Evolutionary conservation across 176 grass and related monocot genomes (phyloP).

Genomic region (Microstegium vimineum): DNA sequence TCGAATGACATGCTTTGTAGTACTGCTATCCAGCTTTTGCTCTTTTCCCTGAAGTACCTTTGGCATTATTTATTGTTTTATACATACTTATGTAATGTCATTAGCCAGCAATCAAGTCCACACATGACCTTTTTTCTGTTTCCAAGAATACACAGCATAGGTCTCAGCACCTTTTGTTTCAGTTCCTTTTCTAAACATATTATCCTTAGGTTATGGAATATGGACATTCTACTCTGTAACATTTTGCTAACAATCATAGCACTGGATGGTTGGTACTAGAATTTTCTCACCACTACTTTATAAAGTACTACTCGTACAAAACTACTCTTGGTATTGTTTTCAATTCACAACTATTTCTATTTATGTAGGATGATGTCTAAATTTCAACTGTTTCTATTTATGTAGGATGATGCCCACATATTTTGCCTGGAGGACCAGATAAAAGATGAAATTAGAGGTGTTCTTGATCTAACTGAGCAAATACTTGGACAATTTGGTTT

Average conservation of each 20-base stretch:
- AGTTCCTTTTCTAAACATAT: not conserved
- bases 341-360: not conserved
- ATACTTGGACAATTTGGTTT: conserved; percentile 91
- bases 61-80: not conserved
- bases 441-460: conserved; percentile 78
- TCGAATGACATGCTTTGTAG: not conserved
- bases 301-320: conserved; percentile 15
- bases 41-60: not conserved
- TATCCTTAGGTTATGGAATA: not conserved
- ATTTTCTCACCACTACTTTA: not conserved
- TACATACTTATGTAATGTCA: not conserved
- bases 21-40: not conserved
- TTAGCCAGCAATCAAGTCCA: not conserved
- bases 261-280: not conserved
- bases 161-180: not conserved
- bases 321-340: not conserved
- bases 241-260: conserved; percentile 3
- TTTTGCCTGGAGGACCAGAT: conserved; percentile 93
- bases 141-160: not conserved
- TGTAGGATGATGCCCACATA: conserved; percentile 98
- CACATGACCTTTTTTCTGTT: not conserved
- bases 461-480: conserved; percentile 91
- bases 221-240: not conserved
- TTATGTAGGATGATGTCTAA: conserved; percentile 86
- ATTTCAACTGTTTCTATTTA: conserved; percentile 6